Evolutionary conservation across 2,329 filamentous ascomycete species (phyloP).

Genomic region (Fusarium keratoplasticum): DNA sequence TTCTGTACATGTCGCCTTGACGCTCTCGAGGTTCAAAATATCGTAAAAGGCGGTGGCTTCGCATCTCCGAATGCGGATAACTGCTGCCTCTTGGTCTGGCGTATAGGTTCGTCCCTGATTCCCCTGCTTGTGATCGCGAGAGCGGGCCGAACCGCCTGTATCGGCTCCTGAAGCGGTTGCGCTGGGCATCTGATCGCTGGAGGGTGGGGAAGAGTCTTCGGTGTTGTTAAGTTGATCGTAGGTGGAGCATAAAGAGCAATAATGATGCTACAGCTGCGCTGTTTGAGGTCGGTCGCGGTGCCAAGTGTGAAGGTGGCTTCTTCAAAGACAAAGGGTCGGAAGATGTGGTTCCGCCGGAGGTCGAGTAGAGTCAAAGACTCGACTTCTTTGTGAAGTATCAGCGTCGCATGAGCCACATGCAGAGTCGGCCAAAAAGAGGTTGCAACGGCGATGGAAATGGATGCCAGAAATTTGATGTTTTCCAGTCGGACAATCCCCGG

Average conservation of each 20-base stretch:
- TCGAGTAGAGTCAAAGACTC: background rate
- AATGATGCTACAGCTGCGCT: slow-evolving; percentile 7
- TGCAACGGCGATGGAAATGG: slow-evolving; percentile 30
- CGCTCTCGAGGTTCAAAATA: slow-evolving; percentile 80
- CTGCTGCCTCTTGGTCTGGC: slow-evolving; percentile 89
- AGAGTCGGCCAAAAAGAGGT: slow-evolving; percentile 4
- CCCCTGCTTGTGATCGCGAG: slow-evolving; percentile 79
- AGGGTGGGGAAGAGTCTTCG: background rate
- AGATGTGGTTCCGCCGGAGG: background rate
- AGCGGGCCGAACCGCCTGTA: slow-evolving; percentile 59
- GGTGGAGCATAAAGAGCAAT: background rate
- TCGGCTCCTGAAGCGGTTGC: slow-evolving; percentile 67
- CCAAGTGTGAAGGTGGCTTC: slow-evolving; percentile 39
- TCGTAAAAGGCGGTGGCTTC: slow-evolving; percentile 92
- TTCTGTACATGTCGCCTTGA: slow-evolving; percentile 76
- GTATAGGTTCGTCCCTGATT: slow-evolving; percentile 84
- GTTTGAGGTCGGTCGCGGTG: slow-evolving; percentile 9
- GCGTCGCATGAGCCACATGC: slow-evolving; percentile 22
- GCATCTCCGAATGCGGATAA: slow-evolving; percentile 89
- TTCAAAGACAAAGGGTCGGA: slow-evolving; percentile 15
- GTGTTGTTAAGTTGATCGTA: slow-evolving; percentile 12
- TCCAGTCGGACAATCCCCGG: slow-evolving; percentile 34
- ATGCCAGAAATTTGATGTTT: slow-evolving; percentile 39
- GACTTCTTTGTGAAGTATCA: background rate
- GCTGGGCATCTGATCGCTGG: slow-evolving; percentile 51